A percentile compares a stretch with the other conserved stretches of the same genome.
phyloP scores from a whole-genome alignment of 192 early-diverging fungal genomes.

The Dissophora globulifera region DNA sequence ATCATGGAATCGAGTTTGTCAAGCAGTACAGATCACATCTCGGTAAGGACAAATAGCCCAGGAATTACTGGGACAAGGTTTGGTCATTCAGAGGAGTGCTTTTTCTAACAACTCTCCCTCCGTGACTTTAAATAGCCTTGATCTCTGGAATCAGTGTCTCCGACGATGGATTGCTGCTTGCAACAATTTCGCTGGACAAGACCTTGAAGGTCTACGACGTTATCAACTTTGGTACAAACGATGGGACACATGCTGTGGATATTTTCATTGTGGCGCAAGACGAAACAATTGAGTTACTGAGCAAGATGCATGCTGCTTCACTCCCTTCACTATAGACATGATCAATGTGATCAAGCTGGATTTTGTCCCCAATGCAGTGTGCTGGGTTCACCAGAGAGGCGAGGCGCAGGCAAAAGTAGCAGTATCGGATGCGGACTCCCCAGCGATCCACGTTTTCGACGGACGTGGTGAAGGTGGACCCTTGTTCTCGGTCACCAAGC shows the following conservation, averaged over 20 bases:
- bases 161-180: slow-evolving; percentile 82
- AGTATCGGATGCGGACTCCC: slow-evolving; percentile 79
- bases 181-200: slow-evolving; percentile 85
- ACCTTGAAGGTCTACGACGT: slow-evolving; percentile 95
- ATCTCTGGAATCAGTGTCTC: slow-evolving; percentile 70
- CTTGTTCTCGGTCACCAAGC: slow-evolving; percentile 67
- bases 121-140: slow-evolving; percentile 36
- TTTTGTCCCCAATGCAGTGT: slow-evolving; percentile 79
- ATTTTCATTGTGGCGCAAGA: no score
- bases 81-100: no score
- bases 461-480: slow-evolving; percentile 74
- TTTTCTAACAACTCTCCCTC: not conserved
- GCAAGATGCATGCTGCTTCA: not conserved
- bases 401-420: slow-evolving; percentile 87
- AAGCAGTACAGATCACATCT: slow-evolving; percentile 96
- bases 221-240: slow-evolving; percentile 85
- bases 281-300: no score
- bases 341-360: slow-evolving; percentile 91
- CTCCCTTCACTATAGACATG: slow-evolving; percentile 76
- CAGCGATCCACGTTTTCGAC: slow-evolving; percentile 85
- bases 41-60: slow-evolving; percentile 47
- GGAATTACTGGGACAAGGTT: no score
- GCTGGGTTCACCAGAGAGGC: slow-evolving; percentile 88
- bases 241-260: slow-evolving; percentile 4
- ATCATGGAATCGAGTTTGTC: slow-evolving; percentile 95